Base-by-base conservation (phyloP, 2,329 filamentous ascomycete species). In the Sporothrix mexicana region DNA sequence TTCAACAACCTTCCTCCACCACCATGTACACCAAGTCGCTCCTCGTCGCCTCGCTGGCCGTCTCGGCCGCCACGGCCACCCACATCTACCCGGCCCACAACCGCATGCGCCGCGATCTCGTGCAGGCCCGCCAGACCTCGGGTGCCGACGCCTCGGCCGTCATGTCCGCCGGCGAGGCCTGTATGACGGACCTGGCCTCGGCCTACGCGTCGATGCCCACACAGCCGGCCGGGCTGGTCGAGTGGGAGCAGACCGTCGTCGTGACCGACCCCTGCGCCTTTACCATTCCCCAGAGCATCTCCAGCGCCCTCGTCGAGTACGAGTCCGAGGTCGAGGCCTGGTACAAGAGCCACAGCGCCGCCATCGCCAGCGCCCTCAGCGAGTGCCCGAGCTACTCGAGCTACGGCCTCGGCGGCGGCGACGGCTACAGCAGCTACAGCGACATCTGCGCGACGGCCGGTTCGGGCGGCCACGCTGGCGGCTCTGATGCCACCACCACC, bases 261-360 rank as follows among this genome's bases (percentile, higher is more conserved):
- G n/a, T 70, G 45, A 75, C 75, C 15, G 76, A 80, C 74, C 41
- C 72, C 17, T 81, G 80, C 78, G 55, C 25, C 45, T 13, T 76
- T 74, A 75, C 75, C 15, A 2, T 78, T 47, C 79, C 79, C 8
- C 23, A 74, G 36, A 73, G 74, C 8, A 36, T 81, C 66, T 55
- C 72, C 49, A 62, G 72, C 47, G 76, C 73, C 8, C 74, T 74
- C 64, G 61, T 66, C 12, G 73, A 66, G 72, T 80, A 80, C 74
- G 73, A 74, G 51, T 71, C 72, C 25, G 73, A 73, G 13, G 57
- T 78, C 36, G 1, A 71, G 36, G 77, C 73, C 61, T 81, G 79
- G 79, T 76, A 72, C 74, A 12, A 51, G 9, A 74, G 61, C 62
- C 66, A 78, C 76, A 75, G 74, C 71, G 74, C 55, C 69, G 75